phyloP scores from a whole-genome alignment of 1,284 basidiomycete species.

The Leccinum fuscescens region DNA sequence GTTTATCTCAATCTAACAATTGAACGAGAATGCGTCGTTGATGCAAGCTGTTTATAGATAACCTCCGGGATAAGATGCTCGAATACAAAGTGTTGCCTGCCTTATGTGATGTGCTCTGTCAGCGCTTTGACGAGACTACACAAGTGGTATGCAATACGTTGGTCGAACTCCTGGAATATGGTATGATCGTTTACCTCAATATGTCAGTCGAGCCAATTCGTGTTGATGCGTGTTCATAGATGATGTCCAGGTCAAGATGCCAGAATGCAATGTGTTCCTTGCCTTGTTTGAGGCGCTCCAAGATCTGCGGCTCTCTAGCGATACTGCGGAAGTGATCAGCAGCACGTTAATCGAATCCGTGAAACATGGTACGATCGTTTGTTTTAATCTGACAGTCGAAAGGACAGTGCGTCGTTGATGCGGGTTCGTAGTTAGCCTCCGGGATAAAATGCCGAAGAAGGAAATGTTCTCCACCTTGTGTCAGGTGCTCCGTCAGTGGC shows the following conservation, averaged over 20 bases:
- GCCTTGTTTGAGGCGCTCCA: background rate
- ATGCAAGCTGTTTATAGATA: rapidly evolving
- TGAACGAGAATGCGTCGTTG: no score
- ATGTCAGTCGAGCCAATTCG: background rate
- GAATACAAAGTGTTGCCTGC: no score
- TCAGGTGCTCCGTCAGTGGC: no score
- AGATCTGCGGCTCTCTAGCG: background rate
- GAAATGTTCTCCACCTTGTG: no score
- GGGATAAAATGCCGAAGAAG: no score
- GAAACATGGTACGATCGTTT: background rate
- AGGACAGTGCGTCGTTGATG: no score
- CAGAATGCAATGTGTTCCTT: background rate
- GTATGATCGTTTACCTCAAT: background rate
- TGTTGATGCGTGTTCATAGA: background rate
- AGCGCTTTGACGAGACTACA: background rate
- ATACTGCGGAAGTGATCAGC: background rate
- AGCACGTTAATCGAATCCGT: background rate
- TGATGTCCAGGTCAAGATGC: background rate
- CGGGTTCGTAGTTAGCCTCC: no score
- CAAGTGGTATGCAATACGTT: background rate
- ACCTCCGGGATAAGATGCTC: no score
- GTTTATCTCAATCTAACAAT: no score
- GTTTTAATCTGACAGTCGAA: no score
- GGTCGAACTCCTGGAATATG: background rate
- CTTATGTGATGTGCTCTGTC: background rate